phyloP scores from a whole-genome alignment of 352 stramenopile genomes.

The Pythium phragmiticola region DNA sequence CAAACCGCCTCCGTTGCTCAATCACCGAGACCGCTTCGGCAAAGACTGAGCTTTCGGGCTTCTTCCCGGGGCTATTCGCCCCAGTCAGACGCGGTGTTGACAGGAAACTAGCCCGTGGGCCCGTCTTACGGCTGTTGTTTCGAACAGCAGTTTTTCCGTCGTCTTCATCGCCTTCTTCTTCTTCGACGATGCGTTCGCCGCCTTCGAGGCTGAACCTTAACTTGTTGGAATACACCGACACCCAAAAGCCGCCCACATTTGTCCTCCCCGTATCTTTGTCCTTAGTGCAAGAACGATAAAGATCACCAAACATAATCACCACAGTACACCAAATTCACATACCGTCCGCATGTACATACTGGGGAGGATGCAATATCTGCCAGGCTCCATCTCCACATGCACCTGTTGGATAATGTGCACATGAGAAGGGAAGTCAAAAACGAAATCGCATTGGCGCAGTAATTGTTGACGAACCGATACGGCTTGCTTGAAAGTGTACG shows the following conservation, averaged over 20 bases:
- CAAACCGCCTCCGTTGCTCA: slow-evolving; percentile 58
- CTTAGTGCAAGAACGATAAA: slow-evolving; percentile 26
- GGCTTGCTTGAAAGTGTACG: slow-evolving; percentile 85
- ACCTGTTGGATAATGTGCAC: slow-evolving; percentile 31
- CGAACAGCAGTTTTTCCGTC: neutral
- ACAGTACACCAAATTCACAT: slow-evolving; percentile 11
- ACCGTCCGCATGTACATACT: slow-evolving; percentile 89
- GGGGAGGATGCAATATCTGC: slow-evolving; percentile 77
- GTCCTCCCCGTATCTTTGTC: slow-evolving; percentile 75
- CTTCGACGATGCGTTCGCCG: slow-evolving; percentile 72
- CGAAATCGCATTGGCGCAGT: neutral
- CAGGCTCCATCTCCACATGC: slow-evolving; percentile 67
- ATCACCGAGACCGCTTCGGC: slow-evolving; percentile 34
- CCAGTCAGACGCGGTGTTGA: slow-evolving; percentile 6
- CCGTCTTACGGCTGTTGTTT: slow-evolving; percentile 13
- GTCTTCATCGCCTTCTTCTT: slow-evolving; percentile 70
- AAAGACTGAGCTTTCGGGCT: slow-evolving; percentile 29
- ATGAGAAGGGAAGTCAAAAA: neutral
- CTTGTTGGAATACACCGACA: slow-evolving; percentile 81
- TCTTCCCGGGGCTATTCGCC: slow-evolving; percentile 31
- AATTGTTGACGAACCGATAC: slow-evolving; percentile 46
- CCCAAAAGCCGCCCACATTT: slow-evolving; percentile 79
- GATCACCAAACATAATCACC: neutral
- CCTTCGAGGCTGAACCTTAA: slow-evolving; percentile 65
- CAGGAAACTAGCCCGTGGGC: slow-evolving; percentile 18